Evolutionary conservation across 2,329 filamentous ascomycete species (phyloP).

Genomic region (Exophiala xenobiotica): DNA sequence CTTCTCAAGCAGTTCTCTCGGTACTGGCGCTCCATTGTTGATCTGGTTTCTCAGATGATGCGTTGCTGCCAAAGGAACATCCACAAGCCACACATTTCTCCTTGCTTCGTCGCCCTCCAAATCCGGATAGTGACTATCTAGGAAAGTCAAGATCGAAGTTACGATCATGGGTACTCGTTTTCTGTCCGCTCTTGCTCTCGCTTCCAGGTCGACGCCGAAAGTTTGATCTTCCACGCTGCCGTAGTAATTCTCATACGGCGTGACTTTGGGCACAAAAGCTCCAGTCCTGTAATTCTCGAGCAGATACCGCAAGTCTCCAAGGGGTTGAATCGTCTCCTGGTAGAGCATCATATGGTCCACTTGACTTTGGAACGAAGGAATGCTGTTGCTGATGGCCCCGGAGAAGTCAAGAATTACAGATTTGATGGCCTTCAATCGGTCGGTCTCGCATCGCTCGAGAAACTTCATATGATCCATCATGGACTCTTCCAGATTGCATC

Average conservation of each 20-base stretch:
- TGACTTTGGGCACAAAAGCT: conserved; percentile 83
- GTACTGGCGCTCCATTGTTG: conserved; percentile 81
- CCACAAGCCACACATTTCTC: conserved; percentile 88
- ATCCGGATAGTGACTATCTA: conserved; percentile 96
- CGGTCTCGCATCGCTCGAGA: conserved; percentile 94
- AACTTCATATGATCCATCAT: conserved; percentile 92
- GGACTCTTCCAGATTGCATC: conserved; percentile 92
- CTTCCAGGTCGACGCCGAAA: conserved; percentile 97
- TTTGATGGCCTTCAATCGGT: conserved; percentile 96
- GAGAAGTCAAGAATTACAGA: conserved; percentile 97
- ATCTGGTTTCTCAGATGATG: conserved; percentile 79
- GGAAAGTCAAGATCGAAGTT: conserved; percentile 88
- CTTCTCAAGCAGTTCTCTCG: conserved; percentile 73
- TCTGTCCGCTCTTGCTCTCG: conserved; percentile 84
- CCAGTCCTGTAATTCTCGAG: conserved; percentile 97
- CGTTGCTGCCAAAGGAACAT: conserved; percentile 80
- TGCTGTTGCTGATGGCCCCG: conserved; percentile 94
- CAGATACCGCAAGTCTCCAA: conserved; percentile 85
- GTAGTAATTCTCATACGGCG: conserved; percentile 98
- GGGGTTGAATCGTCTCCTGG: conserved; percentile 96
- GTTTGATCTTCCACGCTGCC: conserved; percentile 97
- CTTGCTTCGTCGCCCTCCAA: conserved; percentile 94
- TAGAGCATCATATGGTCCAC: conserved; percentile 99
- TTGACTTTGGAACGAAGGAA: conserved; percentile 89
- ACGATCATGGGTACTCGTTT: conserved; percentile 93